A percentile compares a stretch with the other conserved stretches of the same genome.
phyloP scores from a whole-genome alignment of 2,329 filamentous ascomycete species.

The Coniella lustricola region DNA sequence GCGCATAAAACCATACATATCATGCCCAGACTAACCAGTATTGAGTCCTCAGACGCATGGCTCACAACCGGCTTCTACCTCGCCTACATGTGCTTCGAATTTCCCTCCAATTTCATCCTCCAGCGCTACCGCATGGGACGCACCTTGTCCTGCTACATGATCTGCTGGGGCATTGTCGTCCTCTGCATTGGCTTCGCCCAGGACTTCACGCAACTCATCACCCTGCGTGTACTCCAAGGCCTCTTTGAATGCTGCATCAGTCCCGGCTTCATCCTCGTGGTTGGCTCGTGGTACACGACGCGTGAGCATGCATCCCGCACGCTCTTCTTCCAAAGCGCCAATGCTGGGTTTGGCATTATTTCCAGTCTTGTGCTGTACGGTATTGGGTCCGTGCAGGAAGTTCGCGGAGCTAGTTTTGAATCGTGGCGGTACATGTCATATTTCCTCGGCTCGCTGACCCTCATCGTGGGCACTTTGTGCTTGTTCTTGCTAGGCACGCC shows the following conservation, averaged over 20 bases:
- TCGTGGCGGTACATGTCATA: constrained; percentile 34
- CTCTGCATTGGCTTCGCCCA: constrained; percentile 31
- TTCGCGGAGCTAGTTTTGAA: constrained; percentile 23
- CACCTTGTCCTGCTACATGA: constrained; percentile 23
- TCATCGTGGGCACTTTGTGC: constrained; percentile 26
- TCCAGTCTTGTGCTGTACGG: constrained; percentile 29
- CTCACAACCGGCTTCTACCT: constrained; percentile 31
- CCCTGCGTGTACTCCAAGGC: constrained; percentile 30
- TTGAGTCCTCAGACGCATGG: constrained; percentile 8
- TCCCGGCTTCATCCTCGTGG: constrained; percentile 31
- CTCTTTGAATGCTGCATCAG: constrained; percentile 32
- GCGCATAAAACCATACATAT: too few relatives aligned
- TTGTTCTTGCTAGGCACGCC: constrained; percentile 30
- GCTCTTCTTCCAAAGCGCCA: constrained; percentile 30
- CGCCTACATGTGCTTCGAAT: constrained; percentile 25
- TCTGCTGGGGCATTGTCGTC: constrained; percentile 26
- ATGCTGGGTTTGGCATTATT: constrained; percentile 31
- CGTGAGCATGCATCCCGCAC: constrained; percentile 30
- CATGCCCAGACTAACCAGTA: too few relatives aligned
- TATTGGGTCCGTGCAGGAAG: constrained; percentile 26
- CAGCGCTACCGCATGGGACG: constrained; percentile 23
- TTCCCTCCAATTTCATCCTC: constrained; percentile 25
- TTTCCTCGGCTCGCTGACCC: constrained; percentile 29
- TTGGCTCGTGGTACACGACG: constrained; percentile 32
- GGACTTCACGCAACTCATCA: constrained; percentile 31